Base-by-base conservation (phyloP, 2,329 filamentous ascomycete species). In the Elsinoe fawcettii region DNA sequence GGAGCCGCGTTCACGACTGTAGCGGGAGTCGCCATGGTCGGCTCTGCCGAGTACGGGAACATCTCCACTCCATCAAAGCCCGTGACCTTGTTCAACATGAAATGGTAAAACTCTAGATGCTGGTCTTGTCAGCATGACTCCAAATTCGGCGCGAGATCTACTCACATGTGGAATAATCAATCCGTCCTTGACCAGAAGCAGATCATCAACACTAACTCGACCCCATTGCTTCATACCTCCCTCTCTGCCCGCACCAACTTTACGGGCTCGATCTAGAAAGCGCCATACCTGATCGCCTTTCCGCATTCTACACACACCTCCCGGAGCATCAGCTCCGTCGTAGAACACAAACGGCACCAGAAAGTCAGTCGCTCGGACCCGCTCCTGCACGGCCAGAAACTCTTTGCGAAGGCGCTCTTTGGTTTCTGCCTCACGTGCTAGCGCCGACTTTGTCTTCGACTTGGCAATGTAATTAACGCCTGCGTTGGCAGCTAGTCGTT, bases 61-160 rank as follows among this genome's bases (percentile, higher is more conserved):
- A 99, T 75, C 5, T 53, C 49, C 76, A 77, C 6, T 54, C 87
- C 86, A 36, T 83, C 83, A n/a, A 88, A 85, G 1, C 87, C 88
- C 1, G 82, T 71, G 23, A 83, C 87, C 66, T 86, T 89, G 71
- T 97, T 96, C 70, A 95, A 86, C 69, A 96, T 84, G 73, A 99
- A 97, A 74, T 92, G 93, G 71, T 97, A 93, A 69, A 99, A 90
- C 63, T 97, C 92, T 69, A 95, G 96, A 72, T 99, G 93, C 90
- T 97, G 22, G 23, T 55, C 3, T 36, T 34, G 16, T 44, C 39
- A 57, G 59, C 51, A 60, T 61, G 36, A 32, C 18, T 34, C 30
- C 55, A 18, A 47, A 25, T 30, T 27, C 12, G 36, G 16, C 55
- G 11, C 14, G 20, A 27, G 49, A 22, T 18, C 23, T 44, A 83